phyloP scores from a whole-genome alignment of 2,329 filamentous ascomycete genomes.

The Fusarium multiceps region DNA sequence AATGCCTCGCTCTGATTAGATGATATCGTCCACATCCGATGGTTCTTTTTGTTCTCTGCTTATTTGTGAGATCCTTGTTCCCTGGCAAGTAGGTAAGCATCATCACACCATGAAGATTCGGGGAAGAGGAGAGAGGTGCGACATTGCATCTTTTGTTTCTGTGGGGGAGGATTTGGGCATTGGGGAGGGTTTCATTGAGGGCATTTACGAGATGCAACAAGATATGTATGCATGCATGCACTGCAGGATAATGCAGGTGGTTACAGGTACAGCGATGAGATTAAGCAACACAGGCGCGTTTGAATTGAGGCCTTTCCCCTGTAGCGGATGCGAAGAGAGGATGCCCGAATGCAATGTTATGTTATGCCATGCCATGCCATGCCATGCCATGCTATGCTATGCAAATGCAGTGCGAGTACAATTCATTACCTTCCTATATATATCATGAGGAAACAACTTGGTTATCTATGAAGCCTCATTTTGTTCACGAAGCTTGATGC shows the following conservation, averaged over 20 bases:
- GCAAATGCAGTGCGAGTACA: constrained; percentile 34
- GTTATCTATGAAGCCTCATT: constrained; percentile 22
- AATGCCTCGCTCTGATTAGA: constrained; percentile 25
- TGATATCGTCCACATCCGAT: constrained; percentile 7
- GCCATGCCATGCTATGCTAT: constrained; percentile 9
- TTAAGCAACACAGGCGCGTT: not conserved
- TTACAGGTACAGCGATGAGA: not conserved
- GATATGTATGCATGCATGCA: not conserved
- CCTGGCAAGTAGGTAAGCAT: constrained; percentile 25
- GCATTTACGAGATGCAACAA: constrained; percentile 20
- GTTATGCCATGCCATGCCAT: constrained; percentile 11
- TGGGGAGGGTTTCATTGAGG: constrained; percentile 15
- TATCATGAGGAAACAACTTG: not conserved
- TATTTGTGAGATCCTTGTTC: constrained; percentile 5
- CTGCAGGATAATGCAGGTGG: not conserved
- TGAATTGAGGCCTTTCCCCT: constrained; percentile 24
- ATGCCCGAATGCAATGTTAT: constrained; percentile 15
- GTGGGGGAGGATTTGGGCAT: constrained; percentile 11
- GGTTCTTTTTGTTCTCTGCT: constrained; percentile 20
- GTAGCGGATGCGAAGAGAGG: constrained; percentile 16
- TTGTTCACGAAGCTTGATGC: not conserved
- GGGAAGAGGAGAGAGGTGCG: constrained; percentile 8
- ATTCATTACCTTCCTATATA: constrained; percentile 1
- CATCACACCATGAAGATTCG: constrained; percentile 30
- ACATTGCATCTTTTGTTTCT: constrained; percentile 3